phyloP scores from a whole-genome alignment of 345 rosid species.

The Theobroma cacao region DNA sequence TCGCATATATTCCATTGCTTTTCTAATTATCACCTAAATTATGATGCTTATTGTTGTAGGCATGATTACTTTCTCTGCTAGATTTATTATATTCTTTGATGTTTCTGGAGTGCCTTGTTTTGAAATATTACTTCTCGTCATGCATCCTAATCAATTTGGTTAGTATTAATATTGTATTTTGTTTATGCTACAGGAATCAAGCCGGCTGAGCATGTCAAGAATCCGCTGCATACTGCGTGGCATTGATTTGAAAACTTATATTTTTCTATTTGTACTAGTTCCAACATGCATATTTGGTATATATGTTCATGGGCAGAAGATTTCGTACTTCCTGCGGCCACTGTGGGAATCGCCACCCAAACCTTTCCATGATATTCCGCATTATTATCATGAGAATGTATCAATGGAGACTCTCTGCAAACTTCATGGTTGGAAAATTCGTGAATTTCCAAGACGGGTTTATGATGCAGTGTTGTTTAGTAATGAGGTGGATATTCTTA shows the following conservation, averaged over 20 bases:
- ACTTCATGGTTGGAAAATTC: constrained; percentile 47
- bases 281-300: constrained; percentile 61
- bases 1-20: constrained; percentile 2
- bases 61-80: background rate
- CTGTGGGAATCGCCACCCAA: constrained; percentile 48
- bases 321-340: constrained; percentile 43
- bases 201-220: constrained; percentile 81
- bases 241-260: constrained; percentile 67
- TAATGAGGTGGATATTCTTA: constrained; percentile 43
- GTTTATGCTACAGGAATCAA: constrained; percentile 61
- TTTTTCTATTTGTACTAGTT: constrained; percentile 63
- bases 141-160: constrained; percentile 11
- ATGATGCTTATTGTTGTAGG: background rate
- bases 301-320: constrained; percentile 49
- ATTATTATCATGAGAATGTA: constrained; percentile 44
- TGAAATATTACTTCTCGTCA: background rate
- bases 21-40: background rate
- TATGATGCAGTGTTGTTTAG: constrained; percentile 50
- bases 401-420: constrained; percentile 43
- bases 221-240: constrained; percentile 90
- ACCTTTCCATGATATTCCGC: constrained; percentile 40
- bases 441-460: constrained; percentile 47
- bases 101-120: background rate
- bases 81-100: background rate
- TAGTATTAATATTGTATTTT: background rate